These are phyloP conservation scores for Aaosphaeria arxii DNA, from an alignment of 2,329 filamentous ascomycete species.

Conservation along the genomic window DNA sequence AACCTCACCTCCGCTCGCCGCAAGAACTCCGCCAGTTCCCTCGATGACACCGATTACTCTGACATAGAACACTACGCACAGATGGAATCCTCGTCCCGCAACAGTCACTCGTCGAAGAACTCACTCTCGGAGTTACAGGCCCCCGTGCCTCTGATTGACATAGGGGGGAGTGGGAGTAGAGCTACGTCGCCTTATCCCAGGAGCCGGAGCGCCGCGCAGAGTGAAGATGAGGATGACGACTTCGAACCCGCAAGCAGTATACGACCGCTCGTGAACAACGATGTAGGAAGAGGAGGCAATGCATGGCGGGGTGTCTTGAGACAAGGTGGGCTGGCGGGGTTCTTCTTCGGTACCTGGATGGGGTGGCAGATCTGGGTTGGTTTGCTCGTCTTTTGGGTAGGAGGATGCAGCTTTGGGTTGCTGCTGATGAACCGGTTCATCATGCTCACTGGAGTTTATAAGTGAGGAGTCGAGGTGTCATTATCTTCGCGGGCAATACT, in stretches of 20 bases:
- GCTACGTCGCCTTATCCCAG: slow-evolving; percentile 46
- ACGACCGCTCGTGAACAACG: slow-evolving; percentile 35
- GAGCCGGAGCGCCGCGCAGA: slow-evolving; percentile 40
- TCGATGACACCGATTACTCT: slow-evolving; percentile 35
- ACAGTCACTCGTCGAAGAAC: slow-evolving; percentile 25
- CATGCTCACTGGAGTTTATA: slow-evolving; percentile 48
- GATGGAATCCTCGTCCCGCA: slow-evolving; percentile 20
- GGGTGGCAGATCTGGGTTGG: slow-evolving; percentile 51
- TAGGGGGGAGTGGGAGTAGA: slow-evolving; percentile 27
- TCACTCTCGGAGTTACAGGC: slow-evolving; percentile 37
- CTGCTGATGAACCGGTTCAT: slow-evolving; percentile 52
- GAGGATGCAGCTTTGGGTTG: slow-evolving; percentile 46
- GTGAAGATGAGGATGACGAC: slow-evolving; percentile 49
- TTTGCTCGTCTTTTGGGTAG: slow-evolving; percentile 48
- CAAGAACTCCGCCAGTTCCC: slow-evolving; percentile 30
- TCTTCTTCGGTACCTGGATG: slow-evolving; percentile 46
- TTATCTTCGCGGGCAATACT: slow-evolving; percentile 7
- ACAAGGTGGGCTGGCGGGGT: slow-evolving; percentile 47
- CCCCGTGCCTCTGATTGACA: slow-evolving; percentile 44
- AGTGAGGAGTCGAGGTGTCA: slow-evolving; percentile 19
- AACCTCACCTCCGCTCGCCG: slow-evolving; percentile 20
- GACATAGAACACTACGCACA: slow-evolving; percentile 33
- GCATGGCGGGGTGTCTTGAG: slow-evolving; percentile 33
- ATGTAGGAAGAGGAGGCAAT: slow-evolving; percentile 24
- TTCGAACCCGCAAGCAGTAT: slow-evolving; percentile 35